Conservation (phyloP, 176 grass and related monocot species). For the Ensete ventricosum region DNA sequence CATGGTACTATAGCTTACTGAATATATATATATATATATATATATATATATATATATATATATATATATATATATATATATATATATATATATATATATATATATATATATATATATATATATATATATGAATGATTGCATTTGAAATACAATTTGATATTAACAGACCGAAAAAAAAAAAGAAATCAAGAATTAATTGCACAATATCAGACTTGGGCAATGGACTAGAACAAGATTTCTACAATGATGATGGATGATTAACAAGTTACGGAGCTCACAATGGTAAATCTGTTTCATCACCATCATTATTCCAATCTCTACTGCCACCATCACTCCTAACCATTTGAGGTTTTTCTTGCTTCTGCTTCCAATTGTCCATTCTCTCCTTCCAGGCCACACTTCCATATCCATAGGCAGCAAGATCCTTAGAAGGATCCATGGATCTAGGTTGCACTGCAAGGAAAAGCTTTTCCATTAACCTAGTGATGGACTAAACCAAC, state of each 20-base stretch:
- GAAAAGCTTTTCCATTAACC: background rate
- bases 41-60: too few species aligned
- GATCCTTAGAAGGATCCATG: conserved; percentile 95
- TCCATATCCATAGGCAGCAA: conserved; percentile 80
- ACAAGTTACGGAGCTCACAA: conserved; percentile 32
- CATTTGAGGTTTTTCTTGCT: conserved; percentile 59
- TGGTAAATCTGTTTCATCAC: conserved; percentile 64
- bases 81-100: too few species aligned
- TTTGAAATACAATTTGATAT: too few species aligned
- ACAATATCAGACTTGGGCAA: background rate
- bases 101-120: too few species aligned
- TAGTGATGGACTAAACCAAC: conserved; percentile 8
- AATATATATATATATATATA: too few species aligned
- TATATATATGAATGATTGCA: too few species aligned
- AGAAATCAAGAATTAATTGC: background rate
- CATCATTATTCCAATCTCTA: conserved; percentile 57
- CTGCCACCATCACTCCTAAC: conserved; percentile 35
- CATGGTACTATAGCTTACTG: too few species aligned
- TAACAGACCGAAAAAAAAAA: too few species aligned
- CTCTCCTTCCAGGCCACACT: conserved; percentile 85
- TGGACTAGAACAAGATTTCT: too few species aligned
- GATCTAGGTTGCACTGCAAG: conserved; percentile 80
- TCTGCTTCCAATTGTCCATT: conserved; percentile 87
- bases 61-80: too few species aligned
- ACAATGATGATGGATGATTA: background rate